Base-by-base conservation (phyloP, 176 grass and related monocot species). In the Juncus inflexus region DNA sequence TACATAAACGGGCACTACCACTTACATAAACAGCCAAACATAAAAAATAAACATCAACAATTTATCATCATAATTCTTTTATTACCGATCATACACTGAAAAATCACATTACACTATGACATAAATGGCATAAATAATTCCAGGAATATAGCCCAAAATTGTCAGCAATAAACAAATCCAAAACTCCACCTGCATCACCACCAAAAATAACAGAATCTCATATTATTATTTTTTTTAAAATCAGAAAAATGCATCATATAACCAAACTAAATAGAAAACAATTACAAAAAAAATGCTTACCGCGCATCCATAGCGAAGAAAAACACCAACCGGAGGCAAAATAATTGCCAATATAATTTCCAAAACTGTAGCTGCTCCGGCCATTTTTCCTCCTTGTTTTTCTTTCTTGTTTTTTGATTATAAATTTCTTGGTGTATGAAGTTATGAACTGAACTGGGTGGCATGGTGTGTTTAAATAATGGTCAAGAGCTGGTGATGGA, bases 271-370 rank as follows among this genome's bases (percentile, higher is more conserved):
- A 13, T 39, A 66, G 43, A 39, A 7, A 37, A 52, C 47, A 5
- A 4, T 12, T 6, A 40, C 9, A 66, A 58, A 42, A 49, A 61
- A 6, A 3, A 37, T 8, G 76, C 87, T 91, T 79, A 91, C 87
- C 2, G 76, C 92, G 63, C 74, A 83, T 66, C 87, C 87, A 78
- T 83, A 97, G 60, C 92, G 87, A 7, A 97, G 77, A 76, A 91
- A 97, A 81, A 97, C 87, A 59, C 92, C 92, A 52, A 91, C 79
- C 3, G 92, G 92, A 55, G 92, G 92, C 59, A 97, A 81, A 52
- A 97, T 53, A 55, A 97, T 97, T 74, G 92, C 92, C 15, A 97
- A 74, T 58, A 97, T 60, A 58, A 97, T 74, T 69, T 97, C 92
- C 38, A 97, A 7, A 73, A 91, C 76, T 50, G 92, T 97, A 40